These are phyloP conservation scores for Multifurca ochricompacta DNA, from an alignment of 768 basidiomycete genomes.

Conservation along the genomic window DNA sequence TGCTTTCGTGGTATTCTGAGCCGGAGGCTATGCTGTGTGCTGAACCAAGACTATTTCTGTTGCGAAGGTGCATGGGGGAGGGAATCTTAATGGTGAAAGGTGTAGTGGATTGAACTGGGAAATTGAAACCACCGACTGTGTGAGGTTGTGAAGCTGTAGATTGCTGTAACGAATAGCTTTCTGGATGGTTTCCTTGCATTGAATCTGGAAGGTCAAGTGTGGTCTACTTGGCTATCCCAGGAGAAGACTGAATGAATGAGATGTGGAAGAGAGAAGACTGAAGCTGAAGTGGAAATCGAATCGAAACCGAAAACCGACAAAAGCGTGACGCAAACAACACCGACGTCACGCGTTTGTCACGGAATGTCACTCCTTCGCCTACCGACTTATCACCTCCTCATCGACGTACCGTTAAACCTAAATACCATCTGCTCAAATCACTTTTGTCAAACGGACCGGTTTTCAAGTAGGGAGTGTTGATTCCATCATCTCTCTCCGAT, in stretches of 20 bases:
- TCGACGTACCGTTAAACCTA: slow-evolving; percentile 7
- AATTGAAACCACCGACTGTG: slow-evolving; percentile 19
- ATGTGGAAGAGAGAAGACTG: not conserved
- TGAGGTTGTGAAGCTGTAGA: slow-evolving; percentile 6
- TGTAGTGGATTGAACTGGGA: slow-evolving; percentile 8
- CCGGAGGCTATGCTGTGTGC: slow-evolving; percentile 27
- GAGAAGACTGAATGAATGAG: not conserved
- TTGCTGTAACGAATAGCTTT: slow-evolving; percentile 9
- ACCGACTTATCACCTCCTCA: slow-evolving; percentile 9
- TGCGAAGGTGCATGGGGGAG: slow-evolving; percentile 19
- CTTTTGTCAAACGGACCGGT: slow-evolving; percentile 9
- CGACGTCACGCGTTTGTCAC: slow-evolving; percentile 18
- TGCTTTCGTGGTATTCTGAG: slow-evolving; percentile 31
- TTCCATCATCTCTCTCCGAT: slow-evolving; percentile 1
- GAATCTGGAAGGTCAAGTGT: slow-evolving; percentile 7
- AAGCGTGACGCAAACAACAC: slow-evolving; percentile 14
- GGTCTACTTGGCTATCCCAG: not conserved
- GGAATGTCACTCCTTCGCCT: slow-evolving; percentile 3
- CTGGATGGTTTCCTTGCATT: slow-evolving; percentile 16
- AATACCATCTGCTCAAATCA: not conserved
- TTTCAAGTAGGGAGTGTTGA: not conserved
- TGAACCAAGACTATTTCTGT: slow-evolving; percentile 15
- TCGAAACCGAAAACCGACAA: slow-evolving; percentile 8
- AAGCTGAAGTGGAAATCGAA: slow-evolving; percentile 9
- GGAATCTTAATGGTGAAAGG: slow-evolving; percentile 20